A percentile compares a stretch with the other conserved stretches of the same genome.
Evolutionary conservation across 2,329 filamentous ascomycete genomes (phyloP).

Genomic region (Nothophaeocryptopus gaeumannii): DNA sequence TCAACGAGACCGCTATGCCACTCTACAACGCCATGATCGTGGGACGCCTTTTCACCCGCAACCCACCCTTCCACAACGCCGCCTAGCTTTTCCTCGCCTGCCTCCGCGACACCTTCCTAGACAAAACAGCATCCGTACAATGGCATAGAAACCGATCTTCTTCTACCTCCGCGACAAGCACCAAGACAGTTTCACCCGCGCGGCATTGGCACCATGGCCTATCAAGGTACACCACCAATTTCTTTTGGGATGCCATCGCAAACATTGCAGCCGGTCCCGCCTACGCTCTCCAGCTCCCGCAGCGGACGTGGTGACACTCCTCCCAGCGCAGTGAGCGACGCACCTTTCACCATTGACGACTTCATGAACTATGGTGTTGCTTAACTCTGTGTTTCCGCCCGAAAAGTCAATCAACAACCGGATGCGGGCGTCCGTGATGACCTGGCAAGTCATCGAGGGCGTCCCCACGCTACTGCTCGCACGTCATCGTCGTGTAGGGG

Average conservation of each 20-base stretch:
- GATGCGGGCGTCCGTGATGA: not conserved
- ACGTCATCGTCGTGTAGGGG: no score
- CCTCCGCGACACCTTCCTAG: conserved; percentile 5
- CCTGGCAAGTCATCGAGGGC: not conserved
- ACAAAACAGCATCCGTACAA: no score
- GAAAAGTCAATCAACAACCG: no score
- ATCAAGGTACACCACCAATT: not conserved
- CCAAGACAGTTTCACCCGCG: conserved; percentile 10
- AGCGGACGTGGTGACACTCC: not conserved
- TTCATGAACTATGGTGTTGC: no score
- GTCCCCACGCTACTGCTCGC: no score
- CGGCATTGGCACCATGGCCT: conserved; percentile 8
- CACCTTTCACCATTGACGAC: no score
- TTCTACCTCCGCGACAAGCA: not conserved
- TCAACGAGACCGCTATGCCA: no score
- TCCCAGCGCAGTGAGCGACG: conserved; percentile 2
- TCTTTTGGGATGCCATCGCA: no score
- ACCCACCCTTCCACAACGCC: not conserved
- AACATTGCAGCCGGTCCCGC: not conserved
- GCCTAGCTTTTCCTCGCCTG: not conserved
- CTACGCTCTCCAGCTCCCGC: not conserved
- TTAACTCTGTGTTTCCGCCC: no score
- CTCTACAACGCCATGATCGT: no score
- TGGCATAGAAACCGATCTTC: no score
- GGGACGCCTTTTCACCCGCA: not conserved